These are phyloP conservation scores for Tetracladium marchalianum DNA, from an alignment of 495 filamentous ascomycete species.

Conservation along the genomic window DNA sequence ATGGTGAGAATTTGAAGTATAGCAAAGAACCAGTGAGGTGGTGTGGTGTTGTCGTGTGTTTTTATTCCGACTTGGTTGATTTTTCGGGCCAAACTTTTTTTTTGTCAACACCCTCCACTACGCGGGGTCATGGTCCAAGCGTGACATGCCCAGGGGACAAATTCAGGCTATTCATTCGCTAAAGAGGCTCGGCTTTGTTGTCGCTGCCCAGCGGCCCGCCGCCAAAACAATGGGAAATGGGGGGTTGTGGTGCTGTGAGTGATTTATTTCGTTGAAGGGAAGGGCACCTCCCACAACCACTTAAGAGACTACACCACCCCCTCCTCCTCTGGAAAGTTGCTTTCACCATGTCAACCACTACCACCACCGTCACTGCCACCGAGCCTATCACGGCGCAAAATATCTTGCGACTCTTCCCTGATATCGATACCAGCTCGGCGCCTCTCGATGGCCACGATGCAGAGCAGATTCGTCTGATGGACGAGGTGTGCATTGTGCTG, in stretches of 20 bases:
- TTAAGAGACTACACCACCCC: not conserved
- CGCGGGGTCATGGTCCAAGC: not conserved
- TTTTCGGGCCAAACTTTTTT: constrained; percentile 29
- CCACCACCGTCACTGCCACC: constrained; percentile 27
- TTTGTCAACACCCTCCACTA: not conserved
- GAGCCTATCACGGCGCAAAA: constrained; percentile 71
- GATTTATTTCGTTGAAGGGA: constrained; percentile 8
- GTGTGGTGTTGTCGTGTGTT: not conserved
- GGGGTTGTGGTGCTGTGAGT: constrained; percentile 4
- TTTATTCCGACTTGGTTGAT: constrained; percentile 25
- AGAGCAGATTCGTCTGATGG: constrained; percentile 96
- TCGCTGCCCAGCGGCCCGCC: too few species aligned
- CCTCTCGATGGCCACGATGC: constrained; percentile 85
- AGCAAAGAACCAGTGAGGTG: not conserved
- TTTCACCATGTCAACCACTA: constrained; percentile 21
- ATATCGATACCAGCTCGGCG: constrained; percentile 80
- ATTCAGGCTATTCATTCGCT: too few species aligned
- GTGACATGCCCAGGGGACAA: too few species aligned
- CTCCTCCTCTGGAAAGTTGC: not conserved
- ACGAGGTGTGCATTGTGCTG: constrained; percentile 95
- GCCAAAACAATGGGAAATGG: not conserved
- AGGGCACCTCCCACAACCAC: not conserved
- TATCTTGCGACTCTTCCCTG: constrained; percentile 83
- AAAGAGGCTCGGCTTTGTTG: too few species aligned
- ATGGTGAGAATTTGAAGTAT: too few species aligned